Conservation (phyloP, 768 basidiomycete genomes). For the Arthromyces matolae region DNA sequence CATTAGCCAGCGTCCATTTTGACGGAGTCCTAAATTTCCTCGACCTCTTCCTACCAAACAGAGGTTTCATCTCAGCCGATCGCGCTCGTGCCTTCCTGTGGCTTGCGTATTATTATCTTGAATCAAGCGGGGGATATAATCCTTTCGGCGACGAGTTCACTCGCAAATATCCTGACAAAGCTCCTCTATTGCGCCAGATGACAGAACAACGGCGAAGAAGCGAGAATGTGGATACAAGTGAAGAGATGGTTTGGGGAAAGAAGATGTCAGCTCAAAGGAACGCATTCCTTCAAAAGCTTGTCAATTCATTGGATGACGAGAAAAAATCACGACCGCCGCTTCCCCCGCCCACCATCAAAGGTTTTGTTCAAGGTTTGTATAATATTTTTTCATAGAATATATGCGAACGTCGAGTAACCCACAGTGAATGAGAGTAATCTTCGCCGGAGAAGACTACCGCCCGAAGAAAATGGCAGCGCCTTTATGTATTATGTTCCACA, state of each 20-base stretch:
- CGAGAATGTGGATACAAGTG: slow-evolving; percentile 77
- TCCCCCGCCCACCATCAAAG: slow-evolving; percentile 24
- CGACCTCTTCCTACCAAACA: slow-evolving; percentile 76
- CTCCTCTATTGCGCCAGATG: slow-evolving; percentile 56
- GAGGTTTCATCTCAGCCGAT: slow-evolving; percentile 63
- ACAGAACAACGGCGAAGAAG: slow-evolving; percentile 47
- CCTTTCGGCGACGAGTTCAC: slow-evolving; percentile 74
- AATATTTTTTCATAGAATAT: neutral
- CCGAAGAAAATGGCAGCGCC: slow-evolving; percentile 41
- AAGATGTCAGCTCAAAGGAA: slow-evolving; percentile 72
- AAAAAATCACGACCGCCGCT: slow-evolving; percentile 40
- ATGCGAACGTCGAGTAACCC: slow-evolving; percentile 1
- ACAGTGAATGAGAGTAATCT: slow-evolving; percentile 30
- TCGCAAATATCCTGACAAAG: slow-evolving; percentile 52
- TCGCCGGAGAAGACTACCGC: slow-evolving; percentile 31
- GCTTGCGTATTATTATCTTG: slow-evolving; percentile 80
- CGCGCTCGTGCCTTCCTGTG: slow-evolving; percentile 81
- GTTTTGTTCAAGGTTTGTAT: slow-evolving; percentile 46
- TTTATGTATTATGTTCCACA: slow-evolving; percentile 52
- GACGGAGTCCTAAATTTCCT: slow-evolving; percentile 72
- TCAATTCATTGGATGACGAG: slow-evolving; percentile 50
- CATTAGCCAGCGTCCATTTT: slow-evolving; percentile 66
- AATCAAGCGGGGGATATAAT: slow-evolving; percentile 58
- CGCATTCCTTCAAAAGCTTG: slow-evolving; percentile 65
- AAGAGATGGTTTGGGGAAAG: slow-evolving; percentile 76